Evolutionary conservation across 2,329 filamentous ascomycete species (phyloP), one percentile per base, ranked within the genome.

Genomic region (Fusarium sp.): DNA sequence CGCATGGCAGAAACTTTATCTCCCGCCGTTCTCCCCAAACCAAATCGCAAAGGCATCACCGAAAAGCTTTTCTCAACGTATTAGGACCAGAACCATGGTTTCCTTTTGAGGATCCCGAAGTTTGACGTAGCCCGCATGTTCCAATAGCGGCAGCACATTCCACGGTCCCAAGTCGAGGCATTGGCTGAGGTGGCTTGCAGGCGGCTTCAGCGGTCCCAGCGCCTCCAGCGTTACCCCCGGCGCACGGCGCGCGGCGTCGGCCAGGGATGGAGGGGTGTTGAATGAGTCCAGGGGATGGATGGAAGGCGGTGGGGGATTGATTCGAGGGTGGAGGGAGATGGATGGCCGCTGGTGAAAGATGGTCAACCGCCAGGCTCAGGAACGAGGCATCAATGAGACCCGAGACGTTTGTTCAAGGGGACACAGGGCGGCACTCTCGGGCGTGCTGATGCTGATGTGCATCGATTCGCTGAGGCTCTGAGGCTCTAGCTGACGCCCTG

Each of bases 61-160:
- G 14, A 56, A 38, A 24, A 57, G 58, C 22, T 14, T 31, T 22
- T 38, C 42, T 16, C 27, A 59, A 46, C 22, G 24, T 29, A 46
- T 59, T 42, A 24, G 9, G 35, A 24, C 24, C 42, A 33, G 71
- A 44, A 42, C 44, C 35, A 59, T 42, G 42, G 51, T 56, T 42
- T 22, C 38, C 36, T 61, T 53, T 53, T 31, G 33, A 66, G 36
- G 40, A 16, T 56, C 56, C 31, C 42, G 51, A 71, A 49, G 62
- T 66, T 58, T 71, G 70, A 72, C 64, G 59, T 71, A 72, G 67
- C 70, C 65, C 66, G 66, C 65, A 59, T 76, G 66, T 77, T 49
- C 77, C 75, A 79, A 79, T 77, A 44, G 67, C 60, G 62, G 65
- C 67, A 72, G 56, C 57, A 60, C 74, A 80, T 80, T 80, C 78